Percentiles rank a stretch among this genome's conserved stretches.
These are phyloP conservation scores for Citrus glauca DNA, from an alignment of 345 rosid genomes.

Conservation along the genomic window DNA sequence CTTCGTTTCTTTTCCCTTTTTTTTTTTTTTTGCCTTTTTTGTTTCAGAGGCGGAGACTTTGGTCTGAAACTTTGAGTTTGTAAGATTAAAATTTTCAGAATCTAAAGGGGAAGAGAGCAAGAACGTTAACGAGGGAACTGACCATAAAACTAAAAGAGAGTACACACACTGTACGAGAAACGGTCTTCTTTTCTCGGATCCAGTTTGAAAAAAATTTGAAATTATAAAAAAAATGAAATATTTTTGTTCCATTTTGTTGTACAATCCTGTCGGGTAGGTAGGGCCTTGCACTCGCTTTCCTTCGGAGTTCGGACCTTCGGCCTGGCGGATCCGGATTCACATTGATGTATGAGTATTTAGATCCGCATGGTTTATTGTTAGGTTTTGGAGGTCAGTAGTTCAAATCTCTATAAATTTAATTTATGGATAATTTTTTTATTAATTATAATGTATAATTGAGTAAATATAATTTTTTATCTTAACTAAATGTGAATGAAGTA, in stretches of 20 bases:
- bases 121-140: constrained; percentile 14
- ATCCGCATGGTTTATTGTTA: too few relatives aligned
- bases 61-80: not conserved
- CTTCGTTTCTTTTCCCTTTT: too few relatives aligned
- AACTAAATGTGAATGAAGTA: too few relatives aligned
- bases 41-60: not conserved
- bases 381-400: rapidly evolving
- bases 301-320: not conserved
- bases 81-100: not conserved
- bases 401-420: rapidly evolving
- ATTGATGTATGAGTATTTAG: too few relatives aligned
- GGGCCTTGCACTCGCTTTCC: not conserved
- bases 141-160: constrained; percentile 17
- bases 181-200: constrained; percentile 51
- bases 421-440: rapidly evolving
- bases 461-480: rapidly evolving
- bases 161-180: constrained; percentile 57
- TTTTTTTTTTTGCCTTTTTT: too few relatives aligned
- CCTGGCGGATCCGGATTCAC: too few relatives aligned
- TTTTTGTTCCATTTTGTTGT: not conserved
- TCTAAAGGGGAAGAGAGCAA: not conserved
- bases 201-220: constrained; percentile 1
- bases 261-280: not conserved
- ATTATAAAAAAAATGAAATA: not conserved
- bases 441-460: too few relatives aligned